Evolutionary conservation across 129 eudicot genomes (phyloP).

Genomic region (Centella asiatica): DNA sequence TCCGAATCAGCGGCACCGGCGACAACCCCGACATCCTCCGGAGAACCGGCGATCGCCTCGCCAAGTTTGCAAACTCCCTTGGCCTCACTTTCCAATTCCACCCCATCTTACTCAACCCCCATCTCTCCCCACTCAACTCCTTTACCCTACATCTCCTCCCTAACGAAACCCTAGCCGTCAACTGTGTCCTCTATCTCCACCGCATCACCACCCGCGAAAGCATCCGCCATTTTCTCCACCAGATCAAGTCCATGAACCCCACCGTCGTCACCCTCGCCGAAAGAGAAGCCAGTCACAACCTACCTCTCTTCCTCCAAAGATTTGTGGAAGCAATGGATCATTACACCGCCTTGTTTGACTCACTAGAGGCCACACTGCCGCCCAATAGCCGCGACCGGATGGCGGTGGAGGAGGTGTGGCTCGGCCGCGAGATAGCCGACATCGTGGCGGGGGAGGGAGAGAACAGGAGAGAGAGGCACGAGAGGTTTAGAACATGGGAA

Average conservation of each 20-base stretch:
- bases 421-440: constrained; percentile 66
- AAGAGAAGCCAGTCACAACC: constrained; percentile 57
- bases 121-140: constrained; percentile 21
- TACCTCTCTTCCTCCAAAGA: constrained; percentile 42
- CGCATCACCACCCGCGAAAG: constrained; percentile 49
- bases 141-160: constrained; percentile 18
- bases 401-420: constrained; percentile 65
- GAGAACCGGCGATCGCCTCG: constrained; percentile 68
- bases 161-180: constrained; percentile 67
- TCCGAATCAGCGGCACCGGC: constrained; percentile 73
- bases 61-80: constrained; percentile 56
- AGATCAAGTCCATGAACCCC: constrained; percentile 56
- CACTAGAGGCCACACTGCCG: constrained; percentile 80
- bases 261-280: constrained; percentile 57
- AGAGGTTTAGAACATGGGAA: constrained; percentile 61
- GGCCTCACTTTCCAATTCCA: constrained; percentile 63
- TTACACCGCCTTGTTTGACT: constrained; percentile 65
- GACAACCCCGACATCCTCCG: constrained; percentile 35
- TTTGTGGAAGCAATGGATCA: constrained; percentile 56
- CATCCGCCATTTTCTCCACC: constrained; percentile 31
- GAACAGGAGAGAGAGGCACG: constrained; percentile 52
- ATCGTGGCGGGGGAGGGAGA: constrained; percentile 53
- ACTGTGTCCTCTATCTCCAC: constrained; percentile 65
- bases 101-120: constrained; percentile 33
- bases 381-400: constrained; percentile 60